These are phyloP conservation scores for Parsonsia alboflavescens DNA, from an alignment of 257 asterid species.

Conservation along the genomic window DNA sequence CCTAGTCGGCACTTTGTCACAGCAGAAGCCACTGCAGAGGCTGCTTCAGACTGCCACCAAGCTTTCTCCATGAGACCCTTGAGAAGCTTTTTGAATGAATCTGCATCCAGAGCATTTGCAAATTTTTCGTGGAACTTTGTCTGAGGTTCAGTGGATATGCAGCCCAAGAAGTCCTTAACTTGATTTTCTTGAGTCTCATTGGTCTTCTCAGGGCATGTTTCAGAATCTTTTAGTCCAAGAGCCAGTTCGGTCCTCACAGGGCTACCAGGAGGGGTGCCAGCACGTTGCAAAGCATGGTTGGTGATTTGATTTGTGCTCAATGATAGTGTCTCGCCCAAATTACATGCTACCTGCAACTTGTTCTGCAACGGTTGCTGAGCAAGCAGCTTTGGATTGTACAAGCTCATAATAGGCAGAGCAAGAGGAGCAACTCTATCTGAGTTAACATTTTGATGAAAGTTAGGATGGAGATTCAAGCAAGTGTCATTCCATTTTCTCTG, in stretches of 20 bases:
- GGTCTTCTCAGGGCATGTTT: constrained; percentile 27
- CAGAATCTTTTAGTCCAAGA: constrained; percentile 57
- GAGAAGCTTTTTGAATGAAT: constrained; percentile 68
- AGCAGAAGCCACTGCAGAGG: constrained; percentile 68
- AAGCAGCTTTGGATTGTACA: constrained; percentile 17
- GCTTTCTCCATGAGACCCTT: constrained; percentile 86
- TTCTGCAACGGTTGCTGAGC: constrained; percentile 12
- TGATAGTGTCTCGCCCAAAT: not conserved
- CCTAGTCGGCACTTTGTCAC: constrained; percentile 62
- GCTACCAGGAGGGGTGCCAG: constrained; percentile 47
- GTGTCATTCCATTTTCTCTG: constrained; percentile 70
- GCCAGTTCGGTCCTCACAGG: constrained; percentile 86
- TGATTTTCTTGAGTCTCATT: constrained; percentile 33
- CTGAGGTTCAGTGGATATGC: constrained; percentile 61
- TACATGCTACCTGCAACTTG: constrained; percentile 8
- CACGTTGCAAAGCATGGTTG: constrained; percentile 17
- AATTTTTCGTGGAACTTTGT: constrained; percentile 52
- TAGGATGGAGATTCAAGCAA: constrained; percentile 69
- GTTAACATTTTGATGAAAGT: constrained; percentile 13
- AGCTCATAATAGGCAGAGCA: constrained; percentile 31
- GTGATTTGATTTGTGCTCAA: constrained; percentile 24
- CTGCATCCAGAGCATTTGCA: constrained; percentile 54
- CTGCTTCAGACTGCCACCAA: constrained; percentile 97
- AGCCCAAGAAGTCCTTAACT: constrained; percentile 57
- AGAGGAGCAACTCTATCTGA: constrained; percentile 36